Evolutionary conservation across 2,329 filamentous ascomycete species (phyloP), one percentile per base, ranked within the genome.

Genomic region (Calcarisporium arbuscula): DNA sequence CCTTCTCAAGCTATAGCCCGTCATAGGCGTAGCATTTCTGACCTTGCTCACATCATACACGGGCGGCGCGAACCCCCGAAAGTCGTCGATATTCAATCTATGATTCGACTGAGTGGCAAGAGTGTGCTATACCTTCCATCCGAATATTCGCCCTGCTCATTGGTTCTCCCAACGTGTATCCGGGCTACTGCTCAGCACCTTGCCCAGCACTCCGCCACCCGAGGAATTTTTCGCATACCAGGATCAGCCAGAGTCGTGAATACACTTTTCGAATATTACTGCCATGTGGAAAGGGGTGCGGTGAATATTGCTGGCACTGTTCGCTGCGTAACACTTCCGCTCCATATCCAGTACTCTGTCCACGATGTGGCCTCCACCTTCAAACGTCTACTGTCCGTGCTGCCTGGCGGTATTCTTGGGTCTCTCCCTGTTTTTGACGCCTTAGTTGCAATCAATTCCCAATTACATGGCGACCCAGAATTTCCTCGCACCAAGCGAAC

Each of bases 301-400:
- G 62, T 62, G 14, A 62, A 67, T 19, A 66, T 82, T 30, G 59
- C 74, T 3, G 65, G 64, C 30, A 83, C 78, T 1, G 74, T 77
- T 19, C 65, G 73, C 21, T 73, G 67, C 32, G 70, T 76, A 6
- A 76, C 67, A 26, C 59, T 84, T 2, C 80, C 80, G 4, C 53
- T 57, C 3, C 76, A 82, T 45, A 75, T 84, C 40, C 66, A 67
- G 23, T 72, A 64, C 30, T 67, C 72, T 6, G 64, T 76, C 4
- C 76, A 83, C 41, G 80, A 84, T 54, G 72, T 84, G 19, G 79
- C 79, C 3, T 79, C 77, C 3, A 68, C 74, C 1, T 82, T 85
- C 56, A 84, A 84, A 47, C 70, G 67, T 10, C 62, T 85, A n/a
- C 59, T 85, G 1, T 67, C 70, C 0, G 72, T 73, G 1, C 52